Conservation (phyloP, 2,329 filamentous ascomycete genomes). For the Biscogniauxia sp. region DNA sequence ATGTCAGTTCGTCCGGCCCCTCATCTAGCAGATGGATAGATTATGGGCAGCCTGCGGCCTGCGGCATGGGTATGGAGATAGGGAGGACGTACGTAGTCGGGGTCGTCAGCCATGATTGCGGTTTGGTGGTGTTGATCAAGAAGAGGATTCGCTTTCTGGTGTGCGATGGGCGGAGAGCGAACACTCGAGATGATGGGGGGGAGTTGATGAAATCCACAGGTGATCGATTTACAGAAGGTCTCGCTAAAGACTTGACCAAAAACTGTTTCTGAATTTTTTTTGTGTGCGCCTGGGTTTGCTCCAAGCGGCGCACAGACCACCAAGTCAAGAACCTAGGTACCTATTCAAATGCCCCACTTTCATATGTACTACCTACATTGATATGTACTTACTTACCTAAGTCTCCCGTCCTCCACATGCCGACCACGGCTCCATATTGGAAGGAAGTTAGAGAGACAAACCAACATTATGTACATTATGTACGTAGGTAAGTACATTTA, state of each 20-base stretch:
- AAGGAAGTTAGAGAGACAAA: too few species aligned
- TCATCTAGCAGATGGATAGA: constrained; percentile 4
- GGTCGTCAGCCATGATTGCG: constrained; percentile 74
- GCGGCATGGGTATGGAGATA: constrained; percentile 16
- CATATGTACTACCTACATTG: too few species aligned
- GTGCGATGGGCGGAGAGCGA: constrained; percentile 41
- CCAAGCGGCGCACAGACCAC: constrained; percentile 18
- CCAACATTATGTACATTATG: too few species aligned
- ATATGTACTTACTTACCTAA: too few species aligned
- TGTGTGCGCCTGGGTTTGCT: constrained; percentile 22
- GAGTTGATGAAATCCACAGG: constrained; percentile 20
- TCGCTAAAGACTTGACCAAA: constrained; percentile 18
- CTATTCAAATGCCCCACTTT: too few species aligned
- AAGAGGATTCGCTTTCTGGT: constrained; percentile 43
- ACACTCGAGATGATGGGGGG: constrained; percentile 29
- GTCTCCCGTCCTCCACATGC: too few species aligned
- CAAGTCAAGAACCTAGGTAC: background rate
- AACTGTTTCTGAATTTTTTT: constrained; percentile 16
- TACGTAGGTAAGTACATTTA: too few species aligned
- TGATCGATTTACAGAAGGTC: constrained; percentile 18
- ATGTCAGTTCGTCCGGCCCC: background rate
- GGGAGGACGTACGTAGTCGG: constrained; percentile 71
- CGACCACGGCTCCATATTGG: too few species aligned
- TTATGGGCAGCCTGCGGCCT: background rate
- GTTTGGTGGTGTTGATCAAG: constrained; percentile 36